Base-by-base conservation (phyloP, 768 basidiomycete genomes). In the Piloderma croceum region DNA sequence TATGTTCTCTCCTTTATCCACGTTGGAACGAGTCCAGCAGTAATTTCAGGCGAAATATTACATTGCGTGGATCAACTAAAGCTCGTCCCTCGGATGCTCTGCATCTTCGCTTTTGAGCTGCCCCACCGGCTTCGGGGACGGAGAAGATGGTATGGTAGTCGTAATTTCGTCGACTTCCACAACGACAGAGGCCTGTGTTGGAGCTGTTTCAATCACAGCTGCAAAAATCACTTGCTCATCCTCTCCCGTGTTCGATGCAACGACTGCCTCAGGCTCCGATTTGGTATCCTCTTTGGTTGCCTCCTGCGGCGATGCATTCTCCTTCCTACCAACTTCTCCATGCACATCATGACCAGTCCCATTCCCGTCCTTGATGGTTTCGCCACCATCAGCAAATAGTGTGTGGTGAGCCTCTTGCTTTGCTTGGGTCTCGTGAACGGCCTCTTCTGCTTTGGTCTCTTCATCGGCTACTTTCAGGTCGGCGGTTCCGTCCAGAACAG, bases 401-500 rank as follows among this genome's bases (percentile, higher is more conserved):
- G 76, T 68, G 24, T 68, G 65, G 53, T 76, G 73, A 3, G 71
- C 74, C 55, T 76, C 75, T 55, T 74, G 72, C 54, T 71, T 61
- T 9, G 56, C 60, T 52, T 71, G 62, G 27, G 73, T 72, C 50
- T 76, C 73, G 2, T 59, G 61, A 7, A 62, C 61, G 45, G 60
- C 67, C 47, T 71, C 68, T 41, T 76, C 71, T 11, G 53, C 43
- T 36, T 59, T 59, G 27, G 69, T 60, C 50, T 62, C 48, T 53
- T 69, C 63, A 45, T 69, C 69, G 44, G 63, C 44, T 15, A 56
- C 55, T 12, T 62, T 60, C 39, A 85, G 68, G 49, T 83, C 75
- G 3, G 67, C 77, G 3, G 79, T 76, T 38, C 84, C 85, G 43
- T 84, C 79, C 13, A 84, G 52, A 24, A 88, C 67, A 1, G 80